A percentile compares a stretch with the other conserved stretches of the same genome.
Evolutionary conservation across 1,284 basidiomycete genomes (phyloP).

Genomic region (Anthracocystis panici-leucophaei): DNA sequence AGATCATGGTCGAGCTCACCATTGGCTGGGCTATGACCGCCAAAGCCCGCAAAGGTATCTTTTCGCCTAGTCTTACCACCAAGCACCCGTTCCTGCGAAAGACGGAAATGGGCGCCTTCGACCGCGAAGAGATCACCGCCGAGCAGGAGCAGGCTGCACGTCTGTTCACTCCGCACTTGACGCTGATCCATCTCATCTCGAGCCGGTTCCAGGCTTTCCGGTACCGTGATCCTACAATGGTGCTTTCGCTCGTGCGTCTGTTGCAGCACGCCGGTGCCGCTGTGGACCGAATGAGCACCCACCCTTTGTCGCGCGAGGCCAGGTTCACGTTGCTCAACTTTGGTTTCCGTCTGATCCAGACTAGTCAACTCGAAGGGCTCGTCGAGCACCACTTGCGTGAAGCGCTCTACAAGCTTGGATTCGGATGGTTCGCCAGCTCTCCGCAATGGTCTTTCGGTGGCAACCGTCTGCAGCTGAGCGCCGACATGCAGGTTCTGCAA

Average conservation of each 20-base stretch:
- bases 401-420: constrained; percentile 81
- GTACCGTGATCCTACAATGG: constrained; percentile 85
- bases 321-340: constrained; percentile 90
- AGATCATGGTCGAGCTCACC: constrained; percentile 85
- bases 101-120: constrained; percentile 89
- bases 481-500: constrained; percentile 86
- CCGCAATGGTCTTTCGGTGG: constrained; percentile 89
- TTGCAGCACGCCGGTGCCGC: constrained; percentile 75
- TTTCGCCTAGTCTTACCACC: constrained; percentile 73
- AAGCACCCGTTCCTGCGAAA: constrained; percentile 87
- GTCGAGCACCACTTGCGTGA: constrained; percentile 84
- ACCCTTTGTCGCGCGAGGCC: constrained; percentile 88
- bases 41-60: constrained; percentile 75
- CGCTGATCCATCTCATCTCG: constrained; percentile 88
- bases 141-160: constrained; percentile 79
- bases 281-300: constrained; percentile 76
- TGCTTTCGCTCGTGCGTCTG: constrained; percentile 85
- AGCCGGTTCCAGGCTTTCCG: constrained; percentile 93
- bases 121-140: constrained; percentile 85
- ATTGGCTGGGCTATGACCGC: constrained; percentile 87
- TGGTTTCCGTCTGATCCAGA: constrained; percentile 90
- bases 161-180: constrained; percentile 79
- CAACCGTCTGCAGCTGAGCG: constrained; percentile 86
- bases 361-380: constrained; percentile 84
- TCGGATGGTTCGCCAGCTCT: constrained; percentile 82